These are phyloP conservation scores for Ascocoryne sarcoides DNA, from an alignment of 2,329 filamentous ascomycete species.

Conservation along the genomic window DNA sequence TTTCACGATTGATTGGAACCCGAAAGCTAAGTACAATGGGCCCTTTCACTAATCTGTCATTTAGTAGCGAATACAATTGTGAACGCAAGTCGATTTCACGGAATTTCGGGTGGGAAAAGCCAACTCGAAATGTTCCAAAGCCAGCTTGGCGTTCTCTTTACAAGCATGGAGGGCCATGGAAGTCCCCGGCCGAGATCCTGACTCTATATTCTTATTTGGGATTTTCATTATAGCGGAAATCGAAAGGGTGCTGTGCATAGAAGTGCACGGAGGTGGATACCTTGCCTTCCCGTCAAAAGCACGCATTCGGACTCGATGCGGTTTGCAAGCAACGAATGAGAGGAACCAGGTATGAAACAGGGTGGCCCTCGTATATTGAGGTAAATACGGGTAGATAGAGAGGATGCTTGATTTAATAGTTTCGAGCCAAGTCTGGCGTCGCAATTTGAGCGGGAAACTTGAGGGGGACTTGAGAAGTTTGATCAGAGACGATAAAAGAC, in stretches of 20 bases:
- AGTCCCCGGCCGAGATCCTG: background rate
- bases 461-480: no score
- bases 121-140: background rate
- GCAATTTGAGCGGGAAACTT: background rate
- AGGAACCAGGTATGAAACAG: background rate
- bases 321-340: background rate
- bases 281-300: background rate
- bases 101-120: no score
- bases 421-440: background rate
- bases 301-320: background rate
- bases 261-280: background rate
- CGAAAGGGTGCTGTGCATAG: background rate
- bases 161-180: background rate
- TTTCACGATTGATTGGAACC: no score
- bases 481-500: no score
- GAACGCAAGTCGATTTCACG: no score
- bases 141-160: background rate
- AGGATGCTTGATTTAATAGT: background rate
- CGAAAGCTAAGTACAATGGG: no score
- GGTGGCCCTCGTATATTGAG: background rate
- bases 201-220: background rate
- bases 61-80: no score
- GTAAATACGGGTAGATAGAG: background rate
- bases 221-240: background rate
- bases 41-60: no score